Evolutionary conservation across 371 early-diverging fungal species (phyloP).

Genomic region (Zychaea mexicana): DNA sequence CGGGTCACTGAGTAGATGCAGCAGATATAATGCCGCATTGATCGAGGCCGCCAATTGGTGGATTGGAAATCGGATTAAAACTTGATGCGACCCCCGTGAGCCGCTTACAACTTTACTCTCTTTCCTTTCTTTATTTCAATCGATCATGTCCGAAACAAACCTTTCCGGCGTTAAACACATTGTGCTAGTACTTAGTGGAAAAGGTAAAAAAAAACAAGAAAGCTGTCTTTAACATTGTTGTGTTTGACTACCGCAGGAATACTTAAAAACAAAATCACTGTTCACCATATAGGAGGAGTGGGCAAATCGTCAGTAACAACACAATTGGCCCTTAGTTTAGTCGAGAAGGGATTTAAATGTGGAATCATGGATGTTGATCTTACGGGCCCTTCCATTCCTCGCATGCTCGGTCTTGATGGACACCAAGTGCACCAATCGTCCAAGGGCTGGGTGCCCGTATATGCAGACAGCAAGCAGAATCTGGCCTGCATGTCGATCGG

Average conservation of each 20-base stretch:
- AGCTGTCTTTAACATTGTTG: too few relatives aligned
- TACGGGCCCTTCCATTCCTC: conserved; percentile 90
- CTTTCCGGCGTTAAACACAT: conserved; percentile 62
- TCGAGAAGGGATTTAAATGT: conserved; percentile 60
- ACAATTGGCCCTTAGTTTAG: conserved; percentile 65
- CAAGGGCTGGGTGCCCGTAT: conserved; percentile 89
- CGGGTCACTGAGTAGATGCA: too few relatives aligned
- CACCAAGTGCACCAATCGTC: conserved; percentile 78
- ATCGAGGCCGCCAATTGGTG: too few relatives aligned
- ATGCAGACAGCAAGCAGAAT: conserved; percentile 72
- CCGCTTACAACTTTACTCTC: too few relatives aligned
- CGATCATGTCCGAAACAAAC: conserved; percentile 35
- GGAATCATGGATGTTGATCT: conserved; percentile 95
- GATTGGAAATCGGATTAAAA: too few relatives aligned
- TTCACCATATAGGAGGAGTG: too few relatives aligned
- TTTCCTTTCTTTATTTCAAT: not conserved
- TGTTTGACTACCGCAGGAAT: too few relatives aligned
- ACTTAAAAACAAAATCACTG: too few relatives aligned
- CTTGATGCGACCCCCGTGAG: too few relatives aligned
- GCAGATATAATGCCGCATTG: too few relatives aligned
- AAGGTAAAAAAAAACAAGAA: too few relatives aligned
- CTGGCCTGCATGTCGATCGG: conserved; percentile 87
- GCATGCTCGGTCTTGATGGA: conserved; percentile 80
- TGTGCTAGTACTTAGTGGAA: conserved; percentile 90
- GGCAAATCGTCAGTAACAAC: conserved; percentile 84